Percentiles rank a stretch among this genome's conserved stretches.
These are phyloP conservation scores for Porodaedalea pini DNA, from an alignment of 1,284 basidiomycete species.

Conservation along the genomic window DNA sequence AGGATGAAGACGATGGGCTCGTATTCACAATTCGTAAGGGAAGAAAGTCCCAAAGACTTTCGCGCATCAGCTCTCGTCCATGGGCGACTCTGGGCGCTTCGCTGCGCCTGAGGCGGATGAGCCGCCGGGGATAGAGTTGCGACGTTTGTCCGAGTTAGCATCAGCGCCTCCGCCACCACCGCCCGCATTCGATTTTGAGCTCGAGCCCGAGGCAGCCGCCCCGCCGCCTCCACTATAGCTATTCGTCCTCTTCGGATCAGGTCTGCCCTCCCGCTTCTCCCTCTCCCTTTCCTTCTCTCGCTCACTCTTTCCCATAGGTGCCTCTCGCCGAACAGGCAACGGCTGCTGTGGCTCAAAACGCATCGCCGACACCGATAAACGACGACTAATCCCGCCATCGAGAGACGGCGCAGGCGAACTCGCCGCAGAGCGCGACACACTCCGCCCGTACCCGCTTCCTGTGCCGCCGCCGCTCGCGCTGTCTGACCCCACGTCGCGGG, in stretches of 20 bases:
- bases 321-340: background rate
- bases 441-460: too few relatives aligned
- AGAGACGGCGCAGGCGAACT: conserved; percentile 9
- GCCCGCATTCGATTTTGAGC: background rate
- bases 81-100: background rate
- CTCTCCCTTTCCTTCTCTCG: background rate
- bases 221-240: background rate
- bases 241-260: background rate
- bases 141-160: background rate
- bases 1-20: too few relatives aligned
- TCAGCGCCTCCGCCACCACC: background rate
- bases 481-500: too few relatives aligned
- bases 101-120: background rate
- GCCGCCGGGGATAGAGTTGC: too few relatives aligned
- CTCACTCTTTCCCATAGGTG: background rate
- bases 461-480: too few relatives aligned
- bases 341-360: conserved; percentile 14
- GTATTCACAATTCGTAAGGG: too few relatives aligned
- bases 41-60: too few relatives aligned
- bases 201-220: background rate
- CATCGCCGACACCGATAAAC: conserved; percentile 18
- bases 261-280: background rate
- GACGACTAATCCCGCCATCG: conserved; percentile 5
- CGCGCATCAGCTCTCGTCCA: too few relatives aligned
- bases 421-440: background rate